These are phyloP conservation scores for Scenedesmus sp. DNA, from an alignment of 163 green algal species.

Conservation along the genomic window DNA sequence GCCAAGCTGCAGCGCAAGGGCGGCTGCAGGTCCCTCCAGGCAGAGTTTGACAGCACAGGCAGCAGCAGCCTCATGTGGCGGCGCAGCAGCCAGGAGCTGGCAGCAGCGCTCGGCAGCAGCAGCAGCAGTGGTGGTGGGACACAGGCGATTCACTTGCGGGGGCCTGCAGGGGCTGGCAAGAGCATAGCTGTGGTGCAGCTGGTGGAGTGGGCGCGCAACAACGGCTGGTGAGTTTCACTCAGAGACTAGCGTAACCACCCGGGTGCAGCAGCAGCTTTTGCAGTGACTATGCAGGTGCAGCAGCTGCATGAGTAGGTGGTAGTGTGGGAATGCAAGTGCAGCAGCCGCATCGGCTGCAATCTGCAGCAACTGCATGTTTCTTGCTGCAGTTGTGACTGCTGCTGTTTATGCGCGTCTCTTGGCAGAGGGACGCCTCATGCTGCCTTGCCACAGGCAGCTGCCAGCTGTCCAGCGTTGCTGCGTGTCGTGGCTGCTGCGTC, in stretches of 20 bases:
- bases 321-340: not conserved
- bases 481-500: no score
- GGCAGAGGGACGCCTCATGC: no score
- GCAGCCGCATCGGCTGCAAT: not conserved
- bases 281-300: not conserved
- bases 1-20: conserved; percentile 51
- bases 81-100: conserved; percentile 58
- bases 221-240: conserved; percentile 57
- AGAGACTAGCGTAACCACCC: no score
- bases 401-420: no score
- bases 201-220: conserved; percentile 69
- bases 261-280: no score
- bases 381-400: not conserved
- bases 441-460: no score
- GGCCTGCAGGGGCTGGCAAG: conserved; percentile 78
- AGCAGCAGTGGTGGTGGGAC: not conserved
- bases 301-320: not conserved
- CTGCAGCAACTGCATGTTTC: not conserved
- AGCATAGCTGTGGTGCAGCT: conserved; percentile 75
- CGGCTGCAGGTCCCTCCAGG: conserved; percentile 59
- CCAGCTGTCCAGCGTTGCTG: no score
- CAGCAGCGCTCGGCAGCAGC: conserved; percentile 28
- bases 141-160: conserved; percentile 67
- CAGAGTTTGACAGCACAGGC: conserved; percentile 61
- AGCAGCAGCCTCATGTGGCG: conserved; percentile 66